Percentiles rank a stretch among this genome's conserved stretches.
These are phyloP conservation scores for Jaltomata sinuosa DNA, from an alignment of 257 asterid species.

Conservation along the genomic window DNA sequence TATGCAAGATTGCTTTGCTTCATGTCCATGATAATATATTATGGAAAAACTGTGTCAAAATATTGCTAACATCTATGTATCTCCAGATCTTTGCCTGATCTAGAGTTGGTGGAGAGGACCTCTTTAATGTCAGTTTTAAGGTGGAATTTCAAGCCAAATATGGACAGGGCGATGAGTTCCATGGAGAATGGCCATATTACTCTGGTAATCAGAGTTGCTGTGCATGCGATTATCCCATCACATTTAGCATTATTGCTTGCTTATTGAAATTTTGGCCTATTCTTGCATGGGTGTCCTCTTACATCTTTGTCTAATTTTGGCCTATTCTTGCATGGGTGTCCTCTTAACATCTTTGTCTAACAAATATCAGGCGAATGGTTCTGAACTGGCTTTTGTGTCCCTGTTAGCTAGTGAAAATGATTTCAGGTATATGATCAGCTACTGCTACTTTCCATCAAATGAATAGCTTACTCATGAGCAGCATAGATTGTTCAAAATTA, in stretches of 20 bases:
- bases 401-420: conserved; percentile 53
- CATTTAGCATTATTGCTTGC: not conserved
- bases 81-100: conserved; percentile 81
- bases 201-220: conserved; percentile 38
- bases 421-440: conserved; percentile 47
- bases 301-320: not conserved
- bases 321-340: not conserved
- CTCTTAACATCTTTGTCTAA: conserved; percentile 1
- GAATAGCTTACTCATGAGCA: conserved; percentile 7
- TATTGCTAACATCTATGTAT: conserved; percentile 6
- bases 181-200: conserved; percentile 46
- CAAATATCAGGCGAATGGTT: conserved; percentile 50
- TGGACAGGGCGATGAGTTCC: conserved; percentile 64
- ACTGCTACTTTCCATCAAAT: conserved; percentile 11
- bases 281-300: not conserved
- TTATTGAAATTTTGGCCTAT: not conserved
- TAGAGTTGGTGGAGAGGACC: conserved; percentile 56
- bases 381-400: conserved; percentile 74
- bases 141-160: conserved; percentile 73
- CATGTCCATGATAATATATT: not conserved
- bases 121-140: conserved; percentile 56
- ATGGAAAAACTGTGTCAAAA: not conserved
- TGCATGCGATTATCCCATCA: not conserved
- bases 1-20: not conserved
- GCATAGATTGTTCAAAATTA: conserved; percentile 1